Evolutionary conservation across 306 rosid genomes (phyloP).

Genomic region (Vachellia collinsii): DNA sequence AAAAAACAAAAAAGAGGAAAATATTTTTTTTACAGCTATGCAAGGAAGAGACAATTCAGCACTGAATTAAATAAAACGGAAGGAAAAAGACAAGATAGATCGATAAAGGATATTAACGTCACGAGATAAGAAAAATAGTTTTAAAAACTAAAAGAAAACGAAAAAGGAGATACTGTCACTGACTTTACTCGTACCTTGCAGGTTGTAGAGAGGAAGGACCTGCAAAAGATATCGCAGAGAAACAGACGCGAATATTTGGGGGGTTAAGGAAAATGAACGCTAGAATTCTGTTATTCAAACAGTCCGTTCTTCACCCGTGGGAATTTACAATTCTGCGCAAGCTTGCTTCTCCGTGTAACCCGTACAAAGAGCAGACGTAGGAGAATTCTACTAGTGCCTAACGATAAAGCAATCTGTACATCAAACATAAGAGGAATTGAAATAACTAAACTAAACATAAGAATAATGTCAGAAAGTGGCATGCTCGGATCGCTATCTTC

Average conservation of each 20-base stretch:
- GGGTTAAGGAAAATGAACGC: constrained; percentile 27
- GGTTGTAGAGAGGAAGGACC: constrained; percentile 27
- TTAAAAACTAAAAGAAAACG: neutral
- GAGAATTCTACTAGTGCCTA: constrained; percentile 28
- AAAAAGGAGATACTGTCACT: constrained; percentile 28
- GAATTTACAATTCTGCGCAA: constrained; percentile 49
- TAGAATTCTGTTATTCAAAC: constrained; percentile 28
- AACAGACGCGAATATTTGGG: constrained; percentile 50
- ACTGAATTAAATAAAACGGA: constrained; percentile 1
- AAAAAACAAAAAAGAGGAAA: neutral
- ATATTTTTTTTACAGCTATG: neutral
- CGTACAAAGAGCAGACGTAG: constrained; percentile 51
- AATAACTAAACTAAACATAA: constrained; percentile 44
- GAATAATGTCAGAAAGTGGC: constrained; percentile 43
- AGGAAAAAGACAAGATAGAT: neutral
- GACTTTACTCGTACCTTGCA: constrained; percentile 42
- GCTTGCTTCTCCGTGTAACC: constrained; percentile 28
- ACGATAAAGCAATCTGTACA: constrained; percentile 47
- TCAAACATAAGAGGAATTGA: constrained; percentile 39
- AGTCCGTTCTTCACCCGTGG: constrained; percentile 43
- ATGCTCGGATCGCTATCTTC: constrained; percentile 9
- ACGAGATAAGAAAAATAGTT: neutral
- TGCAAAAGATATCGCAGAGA: constrained; percentile 41
- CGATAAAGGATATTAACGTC: constrained; percentile 1
- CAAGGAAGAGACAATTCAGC: constrained; percentile 4